A percentile compares a stretch with the other conserved stretches of the same genome.
Conservation (phyloP, 2,329 filamentous ascomycete species). For the Pseudocercospora vitis region DNA sequence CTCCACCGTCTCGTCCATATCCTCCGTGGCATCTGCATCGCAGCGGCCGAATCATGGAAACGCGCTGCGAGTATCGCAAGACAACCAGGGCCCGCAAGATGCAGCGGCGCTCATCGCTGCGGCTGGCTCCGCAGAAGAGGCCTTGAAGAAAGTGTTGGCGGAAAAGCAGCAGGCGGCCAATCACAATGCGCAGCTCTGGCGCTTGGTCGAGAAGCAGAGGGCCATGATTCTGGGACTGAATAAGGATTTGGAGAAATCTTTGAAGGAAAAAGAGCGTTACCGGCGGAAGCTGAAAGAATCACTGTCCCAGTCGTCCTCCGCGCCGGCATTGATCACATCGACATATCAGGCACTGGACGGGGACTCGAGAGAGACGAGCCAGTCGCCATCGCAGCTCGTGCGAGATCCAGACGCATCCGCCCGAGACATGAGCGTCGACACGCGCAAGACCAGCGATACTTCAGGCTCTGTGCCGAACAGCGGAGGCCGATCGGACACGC, state of each 20-base stretch:
- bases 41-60: slow-evolving; percentile 32
- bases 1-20: slow-evolving; percentile 73
- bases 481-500: slow-evolving; percentile 35
- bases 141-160: slow-evolving; percentile 82
- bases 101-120: slow-evolving; percentile 76
- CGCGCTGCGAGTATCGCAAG: slow-evolving; percentile 53
- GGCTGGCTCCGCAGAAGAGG: slow-evolving; percentile 84
- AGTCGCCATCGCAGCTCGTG: slow-evolving; percentile 29
- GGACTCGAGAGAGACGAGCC: slow-evolving; percentile 30
- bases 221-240: slow-evolving; percentile 92
- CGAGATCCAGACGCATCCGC: slow-evolving; percentile 13
- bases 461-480: slow-evolving; percentile 25
- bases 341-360: slow-evolving; percentile 18
- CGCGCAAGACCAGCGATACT: slow-evolving; percentile 34
- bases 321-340: slow-evolving; percentile 29
- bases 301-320: slow-evolving; percentile 47
- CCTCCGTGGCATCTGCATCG: slow-evolving; percentile 35
- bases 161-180: slow-evolving; percentile 87
- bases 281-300: slow-evolving; percentile 84
- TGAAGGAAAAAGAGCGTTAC: slow-evolving; percentile 95
- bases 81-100: slow-evolving; percentile 65
- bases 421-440: slow-evolving; percentile 32
- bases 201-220: slow-evolving; percentile 91
- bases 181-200: slow-evolving; percentile 92
- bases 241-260: slow-evolving; percentile 83